phyloP scores from a whole-genome alignment of 1,284 basidiomycete genomes.

The Malassezia slooffiae region DNA sequence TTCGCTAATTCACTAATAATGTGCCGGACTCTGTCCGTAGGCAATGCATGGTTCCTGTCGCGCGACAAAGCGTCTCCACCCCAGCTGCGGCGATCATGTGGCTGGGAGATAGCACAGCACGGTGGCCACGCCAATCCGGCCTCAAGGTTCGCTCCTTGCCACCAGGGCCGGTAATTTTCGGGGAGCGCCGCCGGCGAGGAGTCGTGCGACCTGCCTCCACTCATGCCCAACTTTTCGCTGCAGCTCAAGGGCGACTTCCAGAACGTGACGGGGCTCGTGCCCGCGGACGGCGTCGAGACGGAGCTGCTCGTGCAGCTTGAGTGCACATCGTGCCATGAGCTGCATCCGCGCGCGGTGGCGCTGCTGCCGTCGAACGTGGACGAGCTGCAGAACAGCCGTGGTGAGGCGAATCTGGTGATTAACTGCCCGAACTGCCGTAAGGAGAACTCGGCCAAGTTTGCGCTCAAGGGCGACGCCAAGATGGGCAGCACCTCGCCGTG shows the following conservation, averaged over 20 bases:
- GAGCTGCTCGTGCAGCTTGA: constrained; percentile 30
- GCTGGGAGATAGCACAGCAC: too few species aligned
- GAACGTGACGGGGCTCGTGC: constrained; percentile 30
- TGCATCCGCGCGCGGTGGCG: constrained; percentile 32
- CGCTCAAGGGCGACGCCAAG: constrained; percentile 9
- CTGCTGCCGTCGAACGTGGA: constrained; percentile 24
- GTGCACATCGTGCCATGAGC: constrained; percentile 42
- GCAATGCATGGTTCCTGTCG: too few species aligned
- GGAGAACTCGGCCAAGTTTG: constrained; percentile 12
- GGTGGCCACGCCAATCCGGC: too few species aligned
- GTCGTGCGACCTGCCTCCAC: too few species aligned
- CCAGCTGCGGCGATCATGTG: too few species aligned
- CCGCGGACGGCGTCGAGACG: constrained; percentile 27
- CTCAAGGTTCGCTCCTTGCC: too few species aligned
- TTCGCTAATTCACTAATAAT: too few species aligned
- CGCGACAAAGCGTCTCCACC: too few species aligned
- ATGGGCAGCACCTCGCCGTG: constrained; percentile 28
- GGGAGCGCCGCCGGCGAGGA: too few species aligned
- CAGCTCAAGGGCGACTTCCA: constrained; percentile 35
- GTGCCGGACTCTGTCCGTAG: too few species aligned
- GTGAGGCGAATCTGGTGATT: constrained; percentile 37
- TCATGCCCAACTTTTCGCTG: constrained; percentile 23
- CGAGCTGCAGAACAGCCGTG: constrained; percentile 35
- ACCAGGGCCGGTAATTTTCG: too few species aligned
- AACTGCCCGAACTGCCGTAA: constrained; percentile 19